phyloP scores from a whole-genome alignment of 441 rosid species.

The Adansonia gregorii region DNA sequence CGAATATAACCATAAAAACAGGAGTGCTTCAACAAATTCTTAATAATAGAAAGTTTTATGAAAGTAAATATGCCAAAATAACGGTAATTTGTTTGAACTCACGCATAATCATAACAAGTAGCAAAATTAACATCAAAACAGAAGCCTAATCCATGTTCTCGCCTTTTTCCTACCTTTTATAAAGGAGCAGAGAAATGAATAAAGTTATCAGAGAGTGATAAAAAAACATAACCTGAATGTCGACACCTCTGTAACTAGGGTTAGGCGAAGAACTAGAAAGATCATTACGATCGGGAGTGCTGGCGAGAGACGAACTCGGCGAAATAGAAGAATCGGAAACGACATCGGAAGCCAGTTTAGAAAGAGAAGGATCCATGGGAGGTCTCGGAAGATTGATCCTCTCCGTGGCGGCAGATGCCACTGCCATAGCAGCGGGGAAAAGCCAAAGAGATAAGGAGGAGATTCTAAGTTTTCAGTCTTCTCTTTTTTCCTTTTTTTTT shows the following conservation, averaged over 20 bases:
- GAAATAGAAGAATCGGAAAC: constrained; percentile 43
- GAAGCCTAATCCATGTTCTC: background rate
- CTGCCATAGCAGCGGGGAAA: constrained; percentile 46
- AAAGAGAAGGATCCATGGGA: constrained; percentile 43
- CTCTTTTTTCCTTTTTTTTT: no score
- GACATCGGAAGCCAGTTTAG: constrained; percentile 41
- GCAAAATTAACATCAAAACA: background rate
- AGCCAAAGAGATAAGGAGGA: constrained; percentile 17
- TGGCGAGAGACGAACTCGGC: constrained; percentile 39
- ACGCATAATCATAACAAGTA: background rate
- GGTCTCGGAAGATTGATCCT: constrained; percentile 36
- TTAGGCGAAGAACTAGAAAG: constrained; percentile 50
- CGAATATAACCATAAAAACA: constrained; percentile 12
- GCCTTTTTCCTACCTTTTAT: background rate
- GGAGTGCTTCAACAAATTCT: background rate
- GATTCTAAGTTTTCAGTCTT: constrained; percentile 27
- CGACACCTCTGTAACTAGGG: constrained; percentile 48
- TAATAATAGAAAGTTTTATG: background rate
- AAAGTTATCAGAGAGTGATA: background rate
- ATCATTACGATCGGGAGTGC: constrained; percentile 58
- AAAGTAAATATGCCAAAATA: background rate
- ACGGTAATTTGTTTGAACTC: background rate
- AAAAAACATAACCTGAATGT: constrained; percentile 51
- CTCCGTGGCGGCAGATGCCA: constrained; percentile 46
- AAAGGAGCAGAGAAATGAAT: constrained; percentile 6